These are phyloP conservation scores for Lasiodiplodia theobromae DNA, from an alignment of 2,329 filamentous ascomycete genomes.

Conservation along the genomic window DNA sequence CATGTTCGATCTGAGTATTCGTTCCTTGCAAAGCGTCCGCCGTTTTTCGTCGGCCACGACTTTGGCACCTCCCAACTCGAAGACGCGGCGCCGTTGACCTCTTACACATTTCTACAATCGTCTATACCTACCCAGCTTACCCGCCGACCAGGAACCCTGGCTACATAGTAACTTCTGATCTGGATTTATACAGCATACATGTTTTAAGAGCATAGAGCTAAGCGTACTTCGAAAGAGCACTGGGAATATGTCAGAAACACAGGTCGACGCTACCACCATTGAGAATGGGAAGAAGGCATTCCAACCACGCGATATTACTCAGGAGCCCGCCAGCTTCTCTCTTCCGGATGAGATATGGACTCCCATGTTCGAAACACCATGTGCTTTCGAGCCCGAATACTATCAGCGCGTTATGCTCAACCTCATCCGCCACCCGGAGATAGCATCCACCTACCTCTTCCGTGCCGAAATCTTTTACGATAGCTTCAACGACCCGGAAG, in stretches of 20 bases:
- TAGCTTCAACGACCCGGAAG: constrained; percentile 48
- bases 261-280: not conserved
- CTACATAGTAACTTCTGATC: not conserved
- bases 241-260: not conserved
- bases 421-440: constrained; percentile 78
- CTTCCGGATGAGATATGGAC: constrained; percentile 46
- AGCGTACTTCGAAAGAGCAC: constrained; percentile 5
- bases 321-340: constrained; percentile 32
- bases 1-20: not conserved
- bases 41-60: not conserved
- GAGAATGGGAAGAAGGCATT: constrained; percentile 33
- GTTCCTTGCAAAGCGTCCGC: not conserved
- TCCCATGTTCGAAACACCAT: constrained; percentile 52
- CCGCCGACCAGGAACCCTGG: not conserved
- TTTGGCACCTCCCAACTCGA: not conserved
- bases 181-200: not conserved
- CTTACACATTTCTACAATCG: not conserved
- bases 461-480: constrained; percentile 77
- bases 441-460: constrained; percentile 79
- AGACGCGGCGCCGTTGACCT: not conserved
- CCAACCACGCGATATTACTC: constrained; percentile 43
- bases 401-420: constrained; percentile 76
- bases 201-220: not conserved
- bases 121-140: not conserved
- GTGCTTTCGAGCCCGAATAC: constrained; percentile 67